Percentiles rank a stretch among this genome's conserved stretches.
phyloP scores from a whole-genome alignment of 208 protist species.

The Crithidia bombi region DNA sequence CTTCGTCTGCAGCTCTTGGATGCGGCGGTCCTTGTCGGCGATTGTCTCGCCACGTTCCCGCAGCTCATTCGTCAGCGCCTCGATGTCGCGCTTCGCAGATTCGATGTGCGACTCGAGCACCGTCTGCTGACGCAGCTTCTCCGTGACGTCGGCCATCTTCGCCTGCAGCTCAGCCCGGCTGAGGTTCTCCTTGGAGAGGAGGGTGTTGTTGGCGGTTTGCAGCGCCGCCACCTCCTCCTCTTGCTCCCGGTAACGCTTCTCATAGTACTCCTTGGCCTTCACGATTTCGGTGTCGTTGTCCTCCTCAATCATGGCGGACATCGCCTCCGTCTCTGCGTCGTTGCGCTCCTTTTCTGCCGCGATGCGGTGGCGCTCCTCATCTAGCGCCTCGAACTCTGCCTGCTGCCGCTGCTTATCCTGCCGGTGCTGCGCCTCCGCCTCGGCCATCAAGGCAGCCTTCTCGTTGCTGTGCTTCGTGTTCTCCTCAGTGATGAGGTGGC shows the following conservation, averaged over 20 bases:
- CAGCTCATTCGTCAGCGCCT: slow-evolving; percentile 92
- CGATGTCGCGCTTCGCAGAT: slow-evolving; percentile 93
- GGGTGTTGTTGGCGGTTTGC: slow-evolving; percentile 87
- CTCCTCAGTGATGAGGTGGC: slow-evolving; percentile 78
- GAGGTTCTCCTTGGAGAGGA: slow-evolving; percentile 93
- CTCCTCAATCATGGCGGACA: slow-evolving; percentile 92
- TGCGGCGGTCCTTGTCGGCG: slow-evolving; percentile 96
- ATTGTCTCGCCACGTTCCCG: slow-evolving; percentile 95
- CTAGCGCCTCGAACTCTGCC: slow-evolving; percentile 51
- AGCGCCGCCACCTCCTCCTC: slow-evolving; percentile 86
- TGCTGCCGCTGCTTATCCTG: slow-evolving; percentile 60
- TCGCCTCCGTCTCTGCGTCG: slow-evolving; percentile 85
- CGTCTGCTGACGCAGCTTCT: slow-evolving; percentile 84
- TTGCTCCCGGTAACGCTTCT: slow-evolving; percentile 92
- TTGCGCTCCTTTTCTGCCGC: slow-evolving; percentile 64
- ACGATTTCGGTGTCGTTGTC: slow-evolving; percentile 96
- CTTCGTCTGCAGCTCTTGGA: slow-evolving; percentile 97
- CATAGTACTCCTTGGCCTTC: slow-evolving; percentile 92
- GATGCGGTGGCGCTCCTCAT: slow-evolving; percentile 69
- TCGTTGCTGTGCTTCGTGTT: slow-evolving; percentile 58
- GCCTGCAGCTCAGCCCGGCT: slow-evolving; percentile 92
- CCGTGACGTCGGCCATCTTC: slow-evolving; percentile 84
- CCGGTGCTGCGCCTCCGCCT: slow-evolving; percentile 42
- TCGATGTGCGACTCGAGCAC: slow-evolving; percentile 93
- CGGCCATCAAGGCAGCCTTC: slow-evolving; percentile 51